Evolutionary conservation across 78 protist species (phyloP).

Genomic region (Dictyostelium intermedium): DNA sequence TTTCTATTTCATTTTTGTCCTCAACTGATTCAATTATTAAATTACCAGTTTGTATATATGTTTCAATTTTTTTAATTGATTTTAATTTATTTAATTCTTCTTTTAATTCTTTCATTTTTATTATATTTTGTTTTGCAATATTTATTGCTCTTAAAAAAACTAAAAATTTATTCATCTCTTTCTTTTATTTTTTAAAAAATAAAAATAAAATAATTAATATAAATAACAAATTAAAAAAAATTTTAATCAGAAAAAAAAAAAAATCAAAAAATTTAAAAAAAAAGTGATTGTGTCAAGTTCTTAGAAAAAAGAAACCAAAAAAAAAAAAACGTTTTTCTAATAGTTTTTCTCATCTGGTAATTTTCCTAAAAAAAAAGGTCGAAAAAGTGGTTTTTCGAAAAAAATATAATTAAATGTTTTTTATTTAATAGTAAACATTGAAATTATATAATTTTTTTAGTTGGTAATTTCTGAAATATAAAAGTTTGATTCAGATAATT

Average conservation of each 20-base stretch:
- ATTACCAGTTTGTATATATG: constrained; percentile 9
- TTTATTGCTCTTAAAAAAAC: not conserved
- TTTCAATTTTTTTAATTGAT: not conserved
- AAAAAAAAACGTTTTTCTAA: too few relatives aligned
- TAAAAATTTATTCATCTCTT: not conserved
- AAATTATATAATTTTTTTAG: too few relatives aligned
- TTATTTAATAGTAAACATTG: too few relatives aligned
- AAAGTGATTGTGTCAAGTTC: too few relatives aligned
- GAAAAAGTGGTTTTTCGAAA: too few relatives aligned
- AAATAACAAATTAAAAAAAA: not conserved
- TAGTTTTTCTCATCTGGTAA: too few relatives aligned
- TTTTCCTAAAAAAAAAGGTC: too few relatives aligned
- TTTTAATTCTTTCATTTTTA: constrained; percentile 12
- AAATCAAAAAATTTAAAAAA: too few relatives aligned
- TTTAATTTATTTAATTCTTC: not conserved
- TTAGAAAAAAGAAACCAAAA: too few relatives aligned
- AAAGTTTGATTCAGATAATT: not conserved
- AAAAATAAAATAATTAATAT: too few relatives aligned
- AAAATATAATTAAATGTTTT: too few relatives aligned
- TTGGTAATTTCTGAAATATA: constrained; percentile 2
- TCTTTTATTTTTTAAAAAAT: not conserved
- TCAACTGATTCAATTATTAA: not conserved
- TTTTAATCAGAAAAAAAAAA: too few relatives aligned
- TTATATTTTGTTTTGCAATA: not conserved
- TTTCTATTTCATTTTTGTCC: not conserved